phyloP scores from a whole-genome alignment of 2,329 filamentous ascomycete genomes.

The Penicillium vulpinum region DNA sequence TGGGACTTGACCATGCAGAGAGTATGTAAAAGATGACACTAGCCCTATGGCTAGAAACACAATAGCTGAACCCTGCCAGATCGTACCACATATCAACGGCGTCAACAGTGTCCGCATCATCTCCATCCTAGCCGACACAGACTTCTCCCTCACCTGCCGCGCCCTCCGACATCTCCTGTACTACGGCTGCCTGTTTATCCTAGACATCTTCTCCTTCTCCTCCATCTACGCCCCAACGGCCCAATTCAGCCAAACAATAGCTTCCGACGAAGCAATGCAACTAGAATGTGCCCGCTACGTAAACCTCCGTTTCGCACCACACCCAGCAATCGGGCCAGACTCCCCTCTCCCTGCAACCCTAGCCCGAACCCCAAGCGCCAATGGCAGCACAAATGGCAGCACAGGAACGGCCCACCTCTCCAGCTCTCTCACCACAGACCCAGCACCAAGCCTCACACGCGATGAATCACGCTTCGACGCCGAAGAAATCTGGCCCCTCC shows the following conservation, averaged over 20 bases:
- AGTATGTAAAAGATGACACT: slow-evolving; percentile 25
- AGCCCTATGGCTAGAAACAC: neutral
- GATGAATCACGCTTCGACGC: slow-evolving; percentile 28
- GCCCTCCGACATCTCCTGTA: slow-evolving; percentile 88
- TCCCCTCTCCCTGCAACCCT: slow-evolving; percentile 20
- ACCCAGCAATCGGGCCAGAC: slow-evolving; percentile 27
- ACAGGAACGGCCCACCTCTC: slow-evolving; percentile 12
- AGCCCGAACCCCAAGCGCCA: slow-evolving; percentile 13
- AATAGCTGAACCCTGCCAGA: slow-evolving; percentile 42
- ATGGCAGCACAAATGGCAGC: slow-evolving; percentile 16
- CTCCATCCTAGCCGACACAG: slow-evolving; percentile 79
- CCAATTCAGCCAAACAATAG: slow-evolving; percentile 72
- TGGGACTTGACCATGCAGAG: slow-evolving; percentile 57
- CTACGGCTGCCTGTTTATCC: slow-evolving; percentile 84
- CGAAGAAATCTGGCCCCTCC: slow-evolving; percentile 47
- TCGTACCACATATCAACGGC: slow-evolving; percentile 85
- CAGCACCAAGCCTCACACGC: slow-evolving; percentile 20
- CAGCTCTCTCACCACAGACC: slow-evolving; percentile 23
- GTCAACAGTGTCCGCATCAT: slow-evolving; percentile 87
- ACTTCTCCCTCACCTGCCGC: slow-evolving; percentile 79
- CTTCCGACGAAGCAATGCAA: slow-evolving; percentile 73
- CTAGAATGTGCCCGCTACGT: slow-evolving; percentile 89
- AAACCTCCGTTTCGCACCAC: slow-evolving; percentile 53
- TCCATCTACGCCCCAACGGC: slow-evolving; percentile 85
- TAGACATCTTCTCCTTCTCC: slow-evolving; percentile 93